Conservation (phyloP, 495 filamentous ascomycete species). For the Neurospora pannonica region DNA sequence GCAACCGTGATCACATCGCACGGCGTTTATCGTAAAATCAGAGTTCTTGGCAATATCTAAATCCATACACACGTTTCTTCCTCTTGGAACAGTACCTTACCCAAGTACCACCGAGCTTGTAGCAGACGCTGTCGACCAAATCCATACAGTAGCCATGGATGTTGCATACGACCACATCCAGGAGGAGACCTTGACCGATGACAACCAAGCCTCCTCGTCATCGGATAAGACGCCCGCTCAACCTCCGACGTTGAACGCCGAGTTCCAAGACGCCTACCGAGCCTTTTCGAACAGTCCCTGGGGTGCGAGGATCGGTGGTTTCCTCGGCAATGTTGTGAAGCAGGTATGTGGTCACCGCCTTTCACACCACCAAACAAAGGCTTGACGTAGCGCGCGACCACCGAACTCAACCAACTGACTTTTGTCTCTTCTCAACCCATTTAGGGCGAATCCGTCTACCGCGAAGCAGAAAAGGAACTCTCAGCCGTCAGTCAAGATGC, state of each 20-base stretch:
- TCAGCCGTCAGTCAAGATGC: slow-evolving; percentile 70
- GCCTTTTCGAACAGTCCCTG: slow-evolving; percentile 85
- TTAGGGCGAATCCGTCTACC: slow-evolving; percentile 78
- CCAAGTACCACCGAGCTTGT: background rate
- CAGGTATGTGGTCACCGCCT: slow-evolving; percentile 41
- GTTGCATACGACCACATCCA: slow-evolving; percentile 95
- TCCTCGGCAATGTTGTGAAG: slow-evolving; percentile 83
- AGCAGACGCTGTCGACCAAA: background rate
- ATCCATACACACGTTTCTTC: background rate
- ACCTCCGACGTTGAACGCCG: slow-evolving; percentile 60
- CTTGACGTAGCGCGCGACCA: background rate
- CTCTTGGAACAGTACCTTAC: background rate
- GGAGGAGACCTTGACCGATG: slow-evolving; percentile 64
- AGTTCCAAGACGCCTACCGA: slow-evolving; percentile 91
- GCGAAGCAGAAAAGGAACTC: slow-evolving; percentile 73
- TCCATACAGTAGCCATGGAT: slow-evolving; percentile 56
- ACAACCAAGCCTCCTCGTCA: slow-evolving; percentile 39
- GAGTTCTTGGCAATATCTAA: background rate
- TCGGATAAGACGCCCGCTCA: slow-evolving; percentile 39
- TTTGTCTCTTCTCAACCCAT: background rate
- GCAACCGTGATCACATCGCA: background rate
- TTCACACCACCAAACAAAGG: background rate
- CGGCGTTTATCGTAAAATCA: background rate
- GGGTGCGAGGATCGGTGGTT: slow-evolving; percentile 79
- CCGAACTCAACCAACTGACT: background rate